phyloP scores from a whole-genome alignment of 2,329 filamentous ascomycete species.

The Uncinocarpus reesii region DNA sequence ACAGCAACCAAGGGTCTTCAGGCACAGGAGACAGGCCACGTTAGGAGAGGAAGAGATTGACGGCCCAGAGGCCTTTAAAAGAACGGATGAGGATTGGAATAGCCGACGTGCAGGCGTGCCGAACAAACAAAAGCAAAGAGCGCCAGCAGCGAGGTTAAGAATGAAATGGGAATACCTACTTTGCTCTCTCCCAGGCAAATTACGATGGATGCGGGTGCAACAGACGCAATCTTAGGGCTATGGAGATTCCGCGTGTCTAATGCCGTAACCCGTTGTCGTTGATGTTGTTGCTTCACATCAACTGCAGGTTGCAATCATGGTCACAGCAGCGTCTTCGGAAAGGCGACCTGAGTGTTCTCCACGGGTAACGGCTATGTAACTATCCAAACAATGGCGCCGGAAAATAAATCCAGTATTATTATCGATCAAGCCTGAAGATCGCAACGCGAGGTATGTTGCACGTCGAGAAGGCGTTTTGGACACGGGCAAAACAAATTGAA shows the following conservation, averaged over 20 bases:
- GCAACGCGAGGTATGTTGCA: neutral
- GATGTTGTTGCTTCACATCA: neutral
- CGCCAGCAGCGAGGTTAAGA: neutral
- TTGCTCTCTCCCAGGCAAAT: neutral
- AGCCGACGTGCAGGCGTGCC: neutral
- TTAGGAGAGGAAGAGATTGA: neutral
- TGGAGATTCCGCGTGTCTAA: slow-evolving; percentile 9
- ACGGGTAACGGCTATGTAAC: slow-evolving; percentile 7
- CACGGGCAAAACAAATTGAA: too few species aligned
- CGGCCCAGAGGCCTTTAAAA: neutral
- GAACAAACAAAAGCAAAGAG: slow-evolving; percentile 1
- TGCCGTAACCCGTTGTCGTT: slow-evolving; percentile 9
- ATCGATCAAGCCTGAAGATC: slow-evolving; percentile 1
- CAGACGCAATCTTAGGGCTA: neutral
- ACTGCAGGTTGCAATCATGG: slow-evolving; percentile 3
- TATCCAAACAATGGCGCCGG: slow-evolving; percentile 1
- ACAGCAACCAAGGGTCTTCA: too few species aligned
- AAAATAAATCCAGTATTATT: slow-evolving; percentile 7
- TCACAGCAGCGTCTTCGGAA: slow-evolving; percentile 4
- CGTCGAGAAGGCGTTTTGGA: neutral
- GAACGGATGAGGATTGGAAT: neutral
- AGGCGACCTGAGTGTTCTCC: slow-evolving; percentile 7
- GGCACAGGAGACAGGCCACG: too few species aligned
- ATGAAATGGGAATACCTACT: slow-evolving; percentile 4
- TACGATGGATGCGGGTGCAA: neutral